These are phyloP conservation scores for Kalanchoe fedtschenkoi DNA, from an alignment of 164 flowering plant genomes.

Conservation along the genomic window DNA sequence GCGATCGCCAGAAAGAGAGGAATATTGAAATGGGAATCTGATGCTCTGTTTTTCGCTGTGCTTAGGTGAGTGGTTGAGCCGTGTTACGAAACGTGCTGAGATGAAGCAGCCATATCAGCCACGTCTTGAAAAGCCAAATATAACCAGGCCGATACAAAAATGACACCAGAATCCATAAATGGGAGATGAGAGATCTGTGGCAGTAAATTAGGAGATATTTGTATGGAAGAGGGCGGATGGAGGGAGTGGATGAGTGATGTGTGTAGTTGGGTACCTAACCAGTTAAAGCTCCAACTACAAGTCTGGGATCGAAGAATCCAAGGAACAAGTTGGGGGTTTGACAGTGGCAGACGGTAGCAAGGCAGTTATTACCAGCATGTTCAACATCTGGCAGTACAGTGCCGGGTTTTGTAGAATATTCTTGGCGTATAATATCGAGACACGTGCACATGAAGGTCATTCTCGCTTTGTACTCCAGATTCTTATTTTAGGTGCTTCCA, in stretches of 20 bases:
- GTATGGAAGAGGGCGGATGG: not conserved
- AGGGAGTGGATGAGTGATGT: not conserved
- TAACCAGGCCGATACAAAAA: not conserved
- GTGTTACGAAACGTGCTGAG: not conserved
- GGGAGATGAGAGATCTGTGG: not conserved
- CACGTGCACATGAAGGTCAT: not conserved
- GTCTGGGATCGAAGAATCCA: not conserved
- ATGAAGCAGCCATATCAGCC: not conserved
- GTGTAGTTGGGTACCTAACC: not conserved
- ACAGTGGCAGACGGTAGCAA: not conserved
- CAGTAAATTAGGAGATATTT: not conserved
- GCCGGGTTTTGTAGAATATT: not conserved
- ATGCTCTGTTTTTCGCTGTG: not conserved
- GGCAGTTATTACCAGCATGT: constrained; percentile 1
- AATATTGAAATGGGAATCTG: not conserved
- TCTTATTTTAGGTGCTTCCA: too few species aligned
- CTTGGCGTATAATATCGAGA: not conserved
- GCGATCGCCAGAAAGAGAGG: not conserved
- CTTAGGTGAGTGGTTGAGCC: not conserved
- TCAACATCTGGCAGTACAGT: not conserved
- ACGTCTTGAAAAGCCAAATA: not conserved
- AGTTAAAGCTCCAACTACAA: not conserved
- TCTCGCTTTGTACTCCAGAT: too few species aligned
- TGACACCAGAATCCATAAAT: not conserved
- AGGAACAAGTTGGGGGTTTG: too few species aligned